These are phyloP conservation scores for Phytophthora multivora DNA, from an alignment of 352 stramenopile species.

Conservation along the genomic window DNA sequence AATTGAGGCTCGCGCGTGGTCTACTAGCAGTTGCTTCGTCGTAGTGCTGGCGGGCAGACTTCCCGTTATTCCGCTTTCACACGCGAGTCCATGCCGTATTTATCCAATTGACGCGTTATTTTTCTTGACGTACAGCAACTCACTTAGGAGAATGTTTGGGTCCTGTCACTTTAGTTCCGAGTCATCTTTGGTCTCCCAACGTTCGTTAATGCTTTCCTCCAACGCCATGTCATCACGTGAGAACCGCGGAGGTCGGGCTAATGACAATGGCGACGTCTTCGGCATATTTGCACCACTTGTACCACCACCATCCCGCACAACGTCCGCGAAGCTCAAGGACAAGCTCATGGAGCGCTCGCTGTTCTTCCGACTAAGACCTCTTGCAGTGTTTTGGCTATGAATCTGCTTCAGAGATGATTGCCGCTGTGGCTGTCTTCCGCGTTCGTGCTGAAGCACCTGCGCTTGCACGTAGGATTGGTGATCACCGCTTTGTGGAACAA, in stretches of 20 bases:
- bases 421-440: slow-evolving; percentile 10
- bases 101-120: slow-evolving; percentile 36
- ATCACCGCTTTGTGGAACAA: slow-evolving; percentile 35
- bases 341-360: slow-evolving; percentile 85
- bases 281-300: slow-evolving; percentile 35
- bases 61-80: not conserved
- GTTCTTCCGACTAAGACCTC: slow-evolving; percentile 52
- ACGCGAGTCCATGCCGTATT: slow-evolving; percentile 39
- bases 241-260: slow-evolving; percentile 43
- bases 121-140: not conserved
- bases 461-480: slow-evolving; percentile 12
- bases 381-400: slow-evolving; percentile 27
- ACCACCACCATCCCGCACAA: slow-evolving; percentile 67
- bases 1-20: slow-evolving; percentile 10
- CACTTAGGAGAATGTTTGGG: slow-evolving; percentile 12
- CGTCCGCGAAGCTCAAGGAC: slow-evolving; percentile 87
- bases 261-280: slow-evolving; percentile 47
- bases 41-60: not conserved
- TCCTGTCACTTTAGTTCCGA: slow-evolving; percentile 60
- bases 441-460: slow-evolving; percentile 17
- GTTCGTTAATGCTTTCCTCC: slow-evolving; percentile 70
- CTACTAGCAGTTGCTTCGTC: not conserved
- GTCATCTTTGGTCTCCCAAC: slow-evolving; percentile 73
- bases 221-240: slow-evolving; percentile 63
- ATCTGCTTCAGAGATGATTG: slow-evolving; percentile 33